Percentiles rank a stretch among this genome's conserved stretches.
Evolutionary conservation across 2,329 filamentous ascomycete species (phyloP).

Genomic region (Neonectria ditissima): DNA sequence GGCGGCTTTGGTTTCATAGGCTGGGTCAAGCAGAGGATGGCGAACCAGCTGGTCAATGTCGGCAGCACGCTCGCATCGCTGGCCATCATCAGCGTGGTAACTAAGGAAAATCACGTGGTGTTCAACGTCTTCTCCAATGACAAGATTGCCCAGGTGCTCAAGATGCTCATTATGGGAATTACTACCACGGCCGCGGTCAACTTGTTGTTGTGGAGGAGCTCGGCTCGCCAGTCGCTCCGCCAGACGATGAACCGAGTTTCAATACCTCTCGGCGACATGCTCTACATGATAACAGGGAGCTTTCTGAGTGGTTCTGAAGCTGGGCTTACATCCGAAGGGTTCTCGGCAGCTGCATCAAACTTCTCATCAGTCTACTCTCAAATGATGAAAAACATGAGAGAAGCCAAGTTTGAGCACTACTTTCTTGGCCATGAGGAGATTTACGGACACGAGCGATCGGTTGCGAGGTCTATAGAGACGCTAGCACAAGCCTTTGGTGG

Average conservation of each 20-base stretch:
- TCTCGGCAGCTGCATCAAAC: conserved; percentile 68
- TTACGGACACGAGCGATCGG: conserved; percentile 80
- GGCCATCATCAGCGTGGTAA: conserved; percentile 88
- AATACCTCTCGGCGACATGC: conserved; percentile 81
- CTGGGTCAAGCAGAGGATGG: conserved; percentile 84
- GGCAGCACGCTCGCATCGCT: conserved; percentile 88
- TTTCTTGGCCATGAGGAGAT: conserved; percentile 81
- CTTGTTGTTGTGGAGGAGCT: conserved; percentile 80
- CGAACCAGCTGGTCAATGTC: conserved; percentile 83
- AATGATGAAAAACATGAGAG: conserved; percentile 81
- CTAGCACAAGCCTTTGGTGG: conserved; percentile 91
- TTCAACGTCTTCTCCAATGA: conserved; percentile 84
- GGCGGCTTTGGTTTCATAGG: conserved; percentile 88
- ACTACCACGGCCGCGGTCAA: conserved; percentile 77
- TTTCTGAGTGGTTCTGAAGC: conserved; percentile 86
- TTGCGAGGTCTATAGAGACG: conserved; percentile 86
- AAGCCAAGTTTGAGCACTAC: conserved; percentile 92
- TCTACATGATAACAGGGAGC: conserved; percentile 82
- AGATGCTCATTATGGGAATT: conserved; percentile 84
- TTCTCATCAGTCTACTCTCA: conserved; percentile 76
- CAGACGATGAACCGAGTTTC: conserved; percentile 79
- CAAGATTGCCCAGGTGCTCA: conserved; percentile 84
- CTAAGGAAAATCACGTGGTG: conserved; percentile 90
- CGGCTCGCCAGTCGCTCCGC: conserved; percentile 78
- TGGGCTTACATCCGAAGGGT: conserved; percentile 76